Evolutionary conservation across 257 asterid species (phyloP).

Genomic region (Ilex asprella): DNA sequence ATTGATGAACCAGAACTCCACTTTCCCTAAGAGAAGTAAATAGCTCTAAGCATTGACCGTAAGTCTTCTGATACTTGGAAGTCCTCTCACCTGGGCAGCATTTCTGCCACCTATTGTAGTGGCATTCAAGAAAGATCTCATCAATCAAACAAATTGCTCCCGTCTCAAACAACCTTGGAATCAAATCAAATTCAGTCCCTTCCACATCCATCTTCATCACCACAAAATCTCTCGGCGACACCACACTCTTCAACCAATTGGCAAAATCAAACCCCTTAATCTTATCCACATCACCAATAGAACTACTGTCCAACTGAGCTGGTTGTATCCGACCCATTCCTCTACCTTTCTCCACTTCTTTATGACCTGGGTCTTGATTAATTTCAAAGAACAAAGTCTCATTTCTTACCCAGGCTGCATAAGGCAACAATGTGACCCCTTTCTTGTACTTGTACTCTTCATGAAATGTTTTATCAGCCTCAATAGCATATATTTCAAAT

Average conservation of each 20-base stretch:
- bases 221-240: constrained; percentile 65
- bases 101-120: constrained; percentile 94
- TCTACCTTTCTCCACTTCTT: constrained; percentile 61
- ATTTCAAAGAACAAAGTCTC: constrained; percentile 79
- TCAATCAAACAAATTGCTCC: constrained; percentile 90
- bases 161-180: constrained; percentile 73
- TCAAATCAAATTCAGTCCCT: constrained; percentile 92
- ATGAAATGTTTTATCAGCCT: constrained; percentile 78
- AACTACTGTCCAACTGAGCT: constrained; percentile 42
- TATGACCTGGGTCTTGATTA: constrained; percentile 64
- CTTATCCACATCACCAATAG: constrained; percentile 56
- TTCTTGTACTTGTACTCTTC: constrained; percentile 62
- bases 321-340: constrained; percentile 98
- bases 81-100: constrained; percentile 95
- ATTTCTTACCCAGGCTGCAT: constrained; percentile 95
- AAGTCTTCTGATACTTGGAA: constrained; percentile 66
- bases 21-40: constrained; percentile 68
- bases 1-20: constrained; percentile 94
- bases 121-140: constrained; percentile 93
- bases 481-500: constrained; percentile 82
- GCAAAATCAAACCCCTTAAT: constrained; percentile 92
- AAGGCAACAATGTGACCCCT: constrained; percentile 77
- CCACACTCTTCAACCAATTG: constrained; percentile 74
- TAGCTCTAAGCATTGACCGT: constrained; percentile 77
- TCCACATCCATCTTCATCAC: constrained; percentile 99